These are phyloP conservation scores for Schizothecium vesticola DNA, from an alignment of 495 filamentous ascomycete genomes.

Conservation along the genomic window DNA sequence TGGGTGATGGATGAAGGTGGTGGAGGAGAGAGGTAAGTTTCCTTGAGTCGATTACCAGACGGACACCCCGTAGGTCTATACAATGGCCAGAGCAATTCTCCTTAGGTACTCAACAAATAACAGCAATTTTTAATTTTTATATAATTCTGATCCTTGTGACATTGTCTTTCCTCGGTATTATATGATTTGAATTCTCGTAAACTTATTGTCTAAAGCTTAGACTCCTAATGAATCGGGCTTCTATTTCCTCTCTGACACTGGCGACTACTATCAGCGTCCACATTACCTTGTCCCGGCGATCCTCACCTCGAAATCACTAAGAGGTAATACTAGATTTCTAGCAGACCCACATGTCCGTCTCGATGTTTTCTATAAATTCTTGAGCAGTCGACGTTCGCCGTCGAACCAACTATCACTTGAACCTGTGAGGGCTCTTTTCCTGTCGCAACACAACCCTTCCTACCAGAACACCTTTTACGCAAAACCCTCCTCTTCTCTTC, in stretches of 20 bases:
- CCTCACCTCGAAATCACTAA: background rate
- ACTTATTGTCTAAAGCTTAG: background rate
- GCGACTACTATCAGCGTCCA: background rate
- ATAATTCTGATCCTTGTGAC: background rate
- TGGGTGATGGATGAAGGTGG: no score
- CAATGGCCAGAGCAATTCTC: background rate
- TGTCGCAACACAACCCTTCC: background rate
- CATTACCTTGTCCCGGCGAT: background rate
- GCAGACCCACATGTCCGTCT: background rate
- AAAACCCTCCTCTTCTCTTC: background rate
- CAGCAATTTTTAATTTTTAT: no score
- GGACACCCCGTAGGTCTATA: background rate
- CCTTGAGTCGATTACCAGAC: background rate
- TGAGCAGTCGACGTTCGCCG: background rate
- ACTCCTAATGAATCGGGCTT: background rate
- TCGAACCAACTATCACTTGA: background rate
- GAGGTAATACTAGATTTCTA: background rate
- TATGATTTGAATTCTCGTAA: background rate
- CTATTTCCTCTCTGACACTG: no score
- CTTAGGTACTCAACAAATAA: background rate
- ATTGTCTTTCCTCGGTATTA: background rate
- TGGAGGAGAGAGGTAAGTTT: background rate
- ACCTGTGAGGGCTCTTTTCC: background rate
- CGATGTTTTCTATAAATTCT: background rate
- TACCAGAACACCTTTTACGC: background rate